Percentiles rank a stretch among this genome's conserved stretches.
Evolutionary conservation across 345 rosid genomes (phyloP).

Genomic region (Eucalyptus cladocalyx): DNA sequence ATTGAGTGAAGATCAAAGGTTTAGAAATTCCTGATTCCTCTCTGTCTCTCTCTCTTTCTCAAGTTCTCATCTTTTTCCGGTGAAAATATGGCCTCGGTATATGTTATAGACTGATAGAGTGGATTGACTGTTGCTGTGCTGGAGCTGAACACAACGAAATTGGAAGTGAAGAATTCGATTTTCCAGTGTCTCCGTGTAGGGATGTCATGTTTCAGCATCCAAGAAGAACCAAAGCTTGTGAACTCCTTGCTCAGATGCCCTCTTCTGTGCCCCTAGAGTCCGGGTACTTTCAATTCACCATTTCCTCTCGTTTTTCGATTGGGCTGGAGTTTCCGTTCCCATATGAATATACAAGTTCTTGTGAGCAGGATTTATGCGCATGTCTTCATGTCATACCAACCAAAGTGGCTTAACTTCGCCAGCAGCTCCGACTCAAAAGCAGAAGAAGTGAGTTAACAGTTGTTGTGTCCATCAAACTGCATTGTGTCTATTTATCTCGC

Average conservation of each 20-base stretch:
- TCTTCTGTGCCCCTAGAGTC: constrained; percentile 54
- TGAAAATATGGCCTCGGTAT: neutral
- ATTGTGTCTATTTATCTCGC: neutral
- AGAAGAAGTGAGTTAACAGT: constrained; percentile 23
- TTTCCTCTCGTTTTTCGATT: neutral
- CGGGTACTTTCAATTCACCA: constrained; percentile 14
- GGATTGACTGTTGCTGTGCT: constrained; percentile 82
- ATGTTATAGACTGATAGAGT: constrained; percentile 37
- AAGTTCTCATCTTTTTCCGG: neutral
- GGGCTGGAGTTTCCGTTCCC: neutral
- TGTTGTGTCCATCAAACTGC: neutral
- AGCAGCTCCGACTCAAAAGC: constrained; percentile 30
- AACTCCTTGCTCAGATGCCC: constrained; percentile 56
- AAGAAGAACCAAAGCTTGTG: constrained; percentile 50
- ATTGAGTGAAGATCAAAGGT: constrained; percentile 84
- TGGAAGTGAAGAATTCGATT: constrained; percentile 36
- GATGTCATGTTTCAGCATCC: constrained; percentile 65
- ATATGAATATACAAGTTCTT: neutral
- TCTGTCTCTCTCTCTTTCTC: neutral
- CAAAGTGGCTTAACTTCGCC: constrained; percentile 56
- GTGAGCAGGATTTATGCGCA: constrained; percentile 50
- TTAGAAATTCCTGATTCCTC: neutral
- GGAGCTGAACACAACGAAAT: constrained; percentile 27
- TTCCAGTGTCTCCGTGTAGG: constrained; percentile 40
- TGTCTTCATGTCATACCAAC: constrained; percentile 53